These are phyloP conservation scores for Botrytis medusae DNA, from an alignment of 2,329 filamentous ascomycete genomes.

Conservation along the genomic window DNA sequence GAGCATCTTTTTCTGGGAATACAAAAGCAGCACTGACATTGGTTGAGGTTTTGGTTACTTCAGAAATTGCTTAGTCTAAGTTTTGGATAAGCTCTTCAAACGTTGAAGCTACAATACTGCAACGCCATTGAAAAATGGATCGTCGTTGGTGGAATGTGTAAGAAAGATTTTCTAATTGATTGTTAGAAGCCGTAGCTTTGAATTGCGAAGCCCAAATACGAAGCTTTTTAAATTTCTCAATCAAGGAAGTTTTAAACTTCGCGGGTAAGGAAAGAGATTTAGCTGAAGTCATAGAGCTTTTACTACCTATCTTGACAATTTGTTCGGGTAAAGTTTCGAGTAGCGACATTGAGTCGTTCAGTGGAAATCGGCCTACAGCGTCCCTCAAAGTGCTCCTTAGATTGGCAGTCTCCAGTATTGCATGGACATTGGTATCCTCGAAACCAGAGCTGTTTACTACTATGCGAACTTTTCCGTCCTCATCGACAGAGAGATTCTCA, in stretches of 20 bases:
- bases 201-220: neutral
- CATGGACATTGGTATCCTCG: neutral
- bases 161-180: neutral
- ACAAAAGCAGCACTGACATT: neutral
- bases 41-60: neutral
- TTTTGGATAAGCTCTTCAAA: neutral
- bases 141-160: neutral
- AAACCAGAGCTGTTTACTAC: neutral
- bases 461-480: neutral
- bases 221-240: neutral
- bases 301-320: neutral
- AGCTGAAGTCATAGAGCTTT: neutral
- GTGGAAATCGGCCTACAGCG: neutral
- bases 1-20: neutral
- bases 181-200: neutral
- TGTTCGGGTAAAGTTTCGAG: neutral
- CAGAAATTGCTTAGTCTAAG: neutral
- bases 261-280: neutral
- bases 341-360: neutral
- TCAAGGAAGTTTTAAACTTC: neutral
- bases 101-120: neutral
- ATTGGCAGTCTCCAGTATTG: neutral
- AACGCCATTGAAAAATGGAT: neutral
- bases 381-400: neutral
- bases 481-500: neutral